Evolutionary conservation across 176 grass and related monocot species (phyloP), one percentile per base, ranked within the genome.

Genomic region (Otatea glauca): DNA sequence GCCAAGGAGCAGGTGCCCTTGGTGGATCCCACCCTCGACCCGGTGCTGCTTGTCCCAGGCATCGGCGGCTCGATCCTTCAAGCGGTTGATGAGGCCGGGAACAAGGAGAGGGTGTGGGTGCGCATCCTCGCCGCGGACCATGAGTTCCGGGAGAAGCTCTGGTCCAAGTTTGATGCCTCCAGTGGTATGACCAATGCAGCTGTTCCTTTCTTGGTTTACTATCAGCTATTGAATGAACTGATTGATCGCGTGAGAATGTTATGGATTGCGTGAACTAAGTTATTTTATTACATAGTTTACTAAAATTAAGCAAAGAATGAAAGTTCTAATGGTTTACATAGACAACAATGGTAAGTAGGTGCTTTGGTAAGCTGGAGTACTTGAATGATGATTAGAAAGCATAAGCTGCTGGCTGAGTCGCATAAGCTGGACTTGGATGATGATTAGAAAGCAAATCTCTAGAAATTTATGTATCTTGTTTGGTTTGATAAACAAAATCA

Each of bases 21-120:
- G 58, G 74, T 88, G 3, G 80, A 99, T 74, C 93, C 93, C 27
- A 88, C 59, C 49, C 91, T 99, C 62, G 91, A 99, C 61, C 93
- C 96, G 6, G 93, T 99, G 34, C 84, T 99, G 37, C 88, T 99
- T 25, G 88, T 96, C 56, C 96, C 96, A 25, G 96, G 91, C 58
- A 96, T 99, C 34, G 93, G 85, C 18, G 91, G 93, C 14, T 95
- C 93, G 34, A 89, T 99, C 3, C 88, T 99, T 29, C 87, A 94
- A 45, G 91, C 96, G 3, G 91, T 92, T 10, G 94, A 99, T 16
- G 93, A 96, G 16, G 87, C 86, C 53, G 91, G 96, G 39, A 99
- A 87, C 49, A 85, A 91, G 83, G 93, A 96, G 78, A 44, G 96
- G 80, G 81, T 96, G 2, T 99, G 96, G 96, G 96, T 98, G 62